Percentiles rank a stretch among this genome's conserved stretches.
phyloP scores from a whole-genome alignment of 192 early-diverging fungal genomes.

The Ambispora gerdemannii region DNA sequence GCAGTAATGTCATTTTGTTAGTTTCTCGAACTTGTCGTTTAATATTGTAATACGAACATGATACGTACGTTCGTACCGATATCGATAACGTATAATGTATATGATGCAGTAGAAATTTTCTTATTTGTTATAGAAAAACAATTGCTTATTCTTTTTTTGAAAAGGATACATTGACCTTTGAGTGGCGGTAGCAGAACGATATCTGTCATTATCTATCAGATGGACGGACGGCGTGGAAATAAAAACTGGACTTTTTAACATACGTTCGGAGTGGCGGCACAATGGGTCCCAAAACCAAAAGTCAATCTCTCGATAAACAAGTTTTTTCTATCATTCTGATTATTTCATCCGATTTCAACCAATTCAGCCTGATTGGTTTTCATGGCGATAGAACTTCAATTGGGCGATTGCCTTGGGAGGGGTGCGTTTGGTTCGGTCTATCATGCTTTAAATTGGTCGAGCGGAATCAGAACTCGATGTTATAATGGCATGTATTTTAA shows the following conservation, averaged over 20 bases:
- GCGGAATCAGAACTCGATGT: slow-evolving; percentile 46
- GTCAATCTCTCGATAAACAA: background rate
- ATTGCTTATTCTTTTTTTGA: too few species aligned
- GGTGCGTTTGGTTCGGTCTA: slow-evolving; percentile 73
- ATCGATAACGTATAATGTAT: too few species aligned
- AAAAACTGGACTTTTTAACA: background rate
- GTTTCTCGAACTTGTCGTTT: too few species aligned
- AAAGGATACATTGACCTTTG: too few species aligned
- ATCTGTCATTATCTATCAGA: too few species aligned
- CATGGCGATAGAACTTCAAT: slow-evolving; percentile 34
- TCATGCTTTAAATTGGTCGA: slow-evolving; percentile 62
- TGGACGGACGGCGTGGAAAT: too few species aligned
- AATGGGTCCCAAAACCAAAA: background rate
- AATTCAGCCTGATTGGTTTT: background rate
- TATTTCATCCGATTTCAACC: background rate
- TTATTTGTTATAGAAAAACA: too few species aligned
- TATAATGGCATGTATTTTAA: slow-evolving; percentile 39
- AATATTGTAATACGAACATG: too few species aligned
- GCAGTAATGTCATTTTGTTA: too few species aligned
- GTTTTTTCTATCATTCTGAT: background rate
- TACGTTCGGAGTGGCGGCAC: background rate
- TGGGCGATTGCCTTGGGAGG: slow-evolving; percentile 72
- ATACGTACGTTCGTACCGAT: too few species aligned
- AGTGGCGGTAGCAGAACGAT: too few species aligned
- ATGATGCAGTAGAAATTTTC: too few species aligned